Base-by-base conservation (phyloP, 805 yeast species). In the Kodamaea restingae region DNA sequence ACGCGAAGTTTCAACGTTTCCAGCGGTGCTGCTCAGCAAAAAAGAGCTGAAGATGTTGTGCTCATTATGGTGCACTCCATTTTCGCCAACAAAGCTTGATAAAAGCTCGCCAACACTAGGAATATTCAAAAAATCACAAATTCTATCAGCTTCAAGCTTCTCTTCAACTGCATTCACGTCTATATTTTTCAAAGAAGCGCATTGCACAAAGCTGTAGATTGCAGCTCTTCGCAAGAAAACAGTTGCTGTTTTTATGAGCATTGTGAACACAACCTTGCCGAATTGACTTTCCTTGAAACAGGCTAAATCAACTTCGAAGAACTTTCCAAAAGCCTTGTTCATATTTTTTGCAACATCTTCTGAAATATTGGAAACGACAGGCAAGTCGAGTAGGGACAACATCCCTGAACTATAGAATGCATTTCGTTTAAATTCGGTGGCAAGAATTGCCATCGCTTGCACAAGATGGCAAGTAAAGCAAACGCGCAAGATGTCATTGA, bases 211-310 rank as follows among this genome's bases (percentile, higher is more conserved):
- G 0, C 79, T 66, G 48, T 74, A 78, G 5, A 85, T 73, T 5
- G 82, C 73, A 11, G 78, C 65, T 48, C 77, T 73, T 46, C 95
- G 67, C 39, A 85, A 63, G 47, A 81, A 85, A 15, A 88, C 87
- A 0, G 83, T 74, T 7, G 72, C 55, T 1, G 80, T 58, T 49
- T 76, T 78, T n/a, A 72, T 54, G 15, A 81, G 33, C 75, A 83
- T 67, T 0, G 81, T 65, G 49, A 69, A 78, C 2, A 81, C 44
- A 1, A 74, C 63, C 21, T 54, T 39, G 0, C 77, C 67, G 41
- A 70, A 61, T 8, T 43, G 50, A 1, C 49, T 44, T 28, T 57
- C 51, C 18, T 54, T 38, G 2, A 41, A 40, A 3, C 50, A 35
- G 11, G 22, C 32, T n/a, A 34, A 21, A 14, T 49, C 45, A 4